A percentile compares a stretch with the other conserved stretches of the same genome.
Conservation (phyloP, 1,284 basidiomycete species). For the Cystobasidiaceae sp. region DNA sequence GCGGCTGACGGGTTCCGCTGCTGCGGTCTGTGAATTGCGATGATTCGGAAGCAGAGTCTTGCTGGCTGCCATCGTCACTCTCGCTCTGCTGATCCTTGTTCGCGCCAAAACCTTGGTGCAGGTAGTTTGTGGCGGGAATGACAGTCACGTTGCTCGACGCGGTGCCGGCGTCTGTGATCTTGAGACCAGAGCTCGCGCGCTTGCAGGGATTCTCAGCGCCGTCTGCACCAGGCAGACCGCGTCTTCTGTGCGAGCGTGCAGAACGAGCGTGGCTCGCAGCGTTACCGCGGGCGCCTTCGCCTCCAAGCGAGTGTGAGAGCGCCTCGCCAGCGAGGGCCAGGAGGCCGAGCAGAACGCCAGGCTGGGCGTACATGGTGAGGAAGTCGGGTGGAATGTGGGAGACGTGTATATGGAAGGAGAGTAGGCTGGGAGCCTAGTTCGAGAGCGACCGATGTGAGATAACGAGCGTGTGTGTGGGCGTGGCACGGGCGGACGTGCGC, state of each 20-base stretch:
- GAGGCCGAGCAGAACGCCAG: conserved; percentile 6
- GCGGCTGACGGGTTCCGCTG: conserved; percentile 1
- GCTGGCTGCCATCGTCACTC: neutral
- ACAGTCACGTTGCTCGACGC: conserved; percentile 2
- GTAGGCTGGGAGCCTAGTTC: too few relatives aligned
- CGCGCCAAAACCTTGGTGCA: neutral
- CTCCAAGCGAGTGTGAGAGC: conserved; percentile 3
- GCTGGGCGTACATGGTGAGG: conserved; percentile 9
- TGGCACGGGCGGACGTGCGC: too few relatives aligned
- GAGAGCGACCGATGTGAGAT: too few relatives aligned
- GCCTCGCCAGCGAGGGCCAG: conserved; percentile 22
- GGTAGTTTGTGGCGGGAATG: conserved; percentile 11
- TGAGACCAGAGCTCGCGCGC: neutral
- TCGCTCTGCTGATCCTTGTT: neutral
- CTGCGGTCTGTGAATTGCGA: neutral
- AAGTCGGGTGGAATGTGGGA: too few relatives aligned
- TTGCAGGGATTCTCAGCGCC: conserved; percentile 24
- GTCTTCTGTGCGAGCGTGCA: conserved; percentile 14
- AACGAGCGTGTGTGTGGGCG: too few relatives aligned
- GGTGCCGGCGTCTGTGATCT: neutral
- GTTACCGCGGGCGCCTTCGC: neutral
- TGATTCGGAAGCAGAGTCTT: neutral
- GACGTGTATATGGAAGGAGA: too few relatives aligned
- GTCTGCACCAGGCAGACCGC: neutral
- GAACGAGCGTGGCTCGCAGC: conserved; percentile 7